Percentiles rank a stretch among this genome's conserved stretches.
Evolutionary conservation across 106 monocot species (phyloP).

Genomic region (Hemerocallis citrina): DNA sequence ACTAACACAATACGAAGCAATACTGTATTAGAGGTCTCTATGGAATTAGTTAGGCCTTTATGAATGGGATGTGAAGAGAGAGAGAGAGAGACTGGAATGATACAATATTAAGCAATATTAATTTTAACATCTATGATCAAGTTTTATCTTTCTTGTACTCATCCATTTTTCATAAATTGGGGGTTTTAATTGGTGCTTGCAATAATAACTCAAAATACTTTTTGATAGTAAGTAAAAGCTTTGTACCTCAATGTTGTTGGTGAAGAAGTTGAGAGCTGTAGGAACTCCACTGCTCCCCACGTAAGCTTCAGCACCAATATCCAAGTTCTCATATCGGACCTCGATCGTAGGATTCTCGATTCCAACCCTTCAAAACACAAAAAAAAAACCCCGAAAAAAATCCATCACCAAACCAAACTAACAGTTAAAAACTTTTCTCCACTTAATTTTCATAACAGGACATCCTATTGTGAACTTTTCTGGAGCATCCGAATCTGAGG

Average conservation of each 20-base stretch:
- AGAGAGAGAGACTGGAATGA: too few relatives aligned
- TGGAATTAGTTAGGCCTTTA: too few relatives aligned
- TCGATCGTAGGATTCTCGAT: conserved; percentile 38
- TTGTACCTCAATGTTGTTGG: conserved; percentile 20
- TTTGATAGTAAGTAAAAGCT: neutral
- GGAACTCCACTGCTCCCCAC: conserved; percentile 26
- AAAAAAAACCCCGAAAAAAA: neutral
- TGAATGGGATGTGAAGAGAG: too few relatives aligned
- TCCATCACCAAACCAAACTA: neutral
- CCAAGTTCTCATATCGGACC: conserved; percentile 40
- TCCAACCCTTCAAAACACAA: conserved; percentile 19
- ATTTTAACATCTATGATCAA: too few relatives aligned
- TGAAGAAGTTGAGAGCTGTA: conserved; percentile 15
- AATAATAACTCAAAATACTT: too few relatives aligned
- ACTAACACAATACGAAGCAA: too few relatives aligned
- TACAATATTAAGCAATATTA: too few relatives aligned
- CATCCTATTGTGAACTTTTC: neutral
- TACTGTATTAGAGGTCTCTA: too few relatives aligned
- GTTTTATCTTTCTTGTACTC: too few relatives aligned
- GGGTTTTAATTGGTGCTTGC: too few relatives aligned
- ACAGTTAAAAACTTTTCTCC: neutral
- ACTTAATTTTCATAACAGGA: too few relatives aligned
- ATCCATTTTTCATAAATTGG: too few relatives aligned
- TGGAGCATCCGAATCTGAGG: neutral
- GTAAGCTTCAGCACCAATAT: conserved; percentile 25